Conservation (phyloP, 768 basidiomycete genomes). For the Paxillus ammoniavirescens region DNA sequence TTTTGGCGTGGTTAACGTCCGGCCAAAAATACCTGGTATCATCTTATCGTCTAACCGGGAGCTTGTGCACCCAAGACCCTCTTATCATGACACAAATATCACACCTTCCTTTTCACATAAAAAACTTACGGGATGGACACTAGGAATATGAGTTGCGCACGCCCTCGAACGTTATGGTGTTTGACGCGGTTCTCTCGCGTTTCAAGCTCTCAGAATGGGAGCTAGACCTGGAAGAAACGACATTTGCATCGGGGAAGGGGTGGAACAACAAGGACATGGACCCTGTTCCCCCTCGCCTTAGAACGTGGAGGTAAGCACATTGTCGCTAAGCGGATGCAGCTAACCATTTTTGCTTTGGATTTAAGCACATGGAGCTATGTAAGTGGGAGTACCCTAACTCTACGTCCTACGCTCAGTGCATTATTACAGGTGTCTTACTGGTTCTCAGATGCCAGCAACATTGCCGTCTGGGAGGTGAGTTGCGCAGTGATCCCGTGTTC, state of each 20-base stretch:
- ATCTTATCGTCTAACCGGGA: neutral
- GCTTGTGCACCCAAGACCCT: neutral
- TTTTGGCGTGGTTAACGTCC: neutral
- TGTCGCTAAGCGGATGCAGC: neutral
- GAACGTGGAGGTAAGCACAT: slow-evolving; percentile 55
- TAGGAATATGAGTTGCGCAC: neutral
- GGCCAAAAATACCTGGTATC: neutral
- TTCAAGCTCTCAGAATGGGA: slow-evolving; percentile 13
- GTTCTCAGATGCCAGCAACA: slow-evolving; percentile 31
- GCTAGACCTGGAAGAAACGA: slow-evolving; percentile 31
- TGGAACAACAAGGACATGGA: slow-evolving; percentile 82
- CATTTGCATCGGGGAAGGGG: slow-evolving; percentile 55
- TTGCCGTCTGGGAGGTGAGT: slow-evolving; percentile 44
- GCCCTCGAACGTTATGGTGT: neutral
- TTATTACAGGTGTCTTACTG: slow-evolving; percentile 30
- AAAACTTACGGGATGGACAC: neutral
- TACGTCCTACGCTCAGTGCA: slow-evolving; percentile 24
- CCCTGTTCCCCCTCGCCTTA: slow-evolving; percentile 54
- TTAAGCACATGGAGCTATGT: slow-evolving; percentile 56
- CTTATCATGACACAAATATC: neutral
- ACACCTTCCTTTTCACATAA: neutral
- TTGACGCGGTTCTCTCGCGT: neutral
- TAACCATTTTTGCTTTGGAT: neutral
- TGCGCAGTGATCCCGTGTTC: neutral
- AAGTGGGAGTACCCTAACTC: slow-evolving; percentile 48